phyloP scores from a whole-genome alignment of 2,329 filamentous ascomycete genomes.

The Stachybotrys chartarum region DNA sequence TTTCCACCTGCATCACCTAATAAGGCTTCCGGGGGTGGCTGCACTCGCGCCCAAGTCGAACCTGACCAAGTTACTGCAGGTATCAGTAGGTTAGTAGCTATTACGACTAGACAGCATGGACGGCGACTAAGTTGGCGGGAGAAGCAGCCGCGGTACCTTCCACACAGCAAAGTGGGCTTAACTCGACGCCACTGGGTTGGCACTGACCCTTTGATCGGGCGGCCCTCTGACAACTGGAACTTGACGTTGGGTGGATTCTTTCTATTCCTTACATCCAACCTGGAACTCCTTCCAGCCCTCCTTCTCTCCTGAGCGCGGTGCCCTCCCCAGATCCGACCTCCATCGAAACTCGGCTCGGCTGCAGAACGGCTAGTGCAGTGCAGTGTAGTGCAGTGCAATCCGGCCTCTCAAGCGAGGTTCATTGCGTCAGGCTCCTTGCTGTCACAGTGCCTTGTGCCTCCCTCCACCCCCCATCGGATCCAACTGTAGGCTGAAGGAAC shows the following conservation, averaged over 20 bases:
- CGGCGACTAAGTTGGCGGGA: not conserved
- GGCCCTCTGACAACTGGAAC: not conserved
- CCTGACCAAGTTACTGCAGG: no score
- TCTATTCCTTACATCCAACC: no score
- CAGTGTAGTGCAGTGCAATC: not conserved
- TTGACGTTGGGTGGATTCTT: no score
- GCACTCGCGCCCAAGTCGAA: not conserved
- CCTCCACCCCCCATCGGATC: not conserved
- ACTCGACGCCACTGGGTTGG: not conserved
- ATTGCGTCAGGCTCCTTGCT: not conserved
- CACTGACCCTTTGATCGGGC: not conserved
- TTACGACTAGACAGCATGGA: not conserved
- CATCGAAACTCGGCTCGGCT: not conserved
- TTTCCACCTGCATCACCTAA: not conserved
- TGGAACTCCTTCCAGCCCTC: not conserved
- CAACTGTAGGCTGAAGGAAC: not conserved
- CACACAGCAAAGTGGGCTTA: not conserved
- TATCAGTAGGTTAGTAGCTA: not conserved
- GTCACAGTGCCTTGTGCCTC: not conserved
- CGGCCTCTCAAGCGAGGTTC: not conserved
- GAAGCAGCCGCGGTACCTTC: no score
- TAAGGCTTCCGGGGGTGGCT: not conserved
- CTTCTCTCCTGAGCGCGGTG: not conserved
- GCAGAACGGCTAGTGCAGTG: not conserved
- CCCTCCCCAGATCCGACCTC: not conserved